Base-by-base conservation (phyloP, 2,329 filamentous ascomycete genomes). In the Exophiala dermatitidis region DNA sequence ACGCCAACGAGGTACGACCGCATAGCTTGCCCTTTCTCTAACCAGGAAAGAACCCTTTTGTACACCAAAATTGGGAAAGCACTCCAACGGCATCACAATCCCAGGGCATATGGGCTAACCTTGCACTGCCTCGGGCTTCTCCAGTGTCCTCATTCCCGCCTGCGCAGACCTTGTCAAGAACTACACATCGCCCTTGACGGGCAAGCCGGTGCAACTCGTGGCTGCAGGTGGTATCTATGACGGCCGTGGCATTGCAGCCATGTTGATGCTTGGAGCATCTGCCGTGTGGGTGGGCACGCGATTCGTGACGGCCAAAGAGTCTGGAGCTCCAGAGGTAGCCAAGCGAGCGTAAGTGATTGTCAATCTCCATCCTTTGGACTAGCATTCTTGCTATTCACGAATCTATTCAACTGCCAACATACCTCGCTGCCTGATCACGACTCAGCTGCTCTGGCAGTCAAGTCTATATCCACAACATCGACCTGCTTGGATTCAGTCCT, bases 231-330 rank as follows among this genome's bases (percentile, higher is more conserved):
- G 88, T 0, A 87, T 94, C 41, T 80, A 77, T 63, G 83, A 88
- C 63, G 88, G 88, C 1, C 75, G 86, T 5, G 80, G 82, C 31
- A 73, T 94, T 42, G 88, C 88, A 0, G 80, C 80, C 46, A 82
- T 80, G 52, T 72, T 94, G 65, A 88, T 90, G 80, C 85, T 89
- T 65, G 88, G 88, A 6, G 88, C 88, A 0, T 77, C 77, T 6
- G 88, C 85, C 3, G 88, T 89, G 2, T 94, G 88, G 88, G 87
- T 94, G 0, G 88, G 88, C 44, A 93, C 88, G 56, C 75, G 88
- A 10, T 93, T 93, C 67, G 86, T 93, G 9, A 88, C 88, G 3
- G 81, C 78, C 19, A 75, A 72, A 29, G 88, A 93, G 71, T 87
- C 88, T 0, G 83, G 81, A 7, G 58, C 58, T 3, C 52, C 60